Evolutionary conservation across 1,139 yeast species (phyloP).

Genomic region (Fermentozyma sake): DNA sequence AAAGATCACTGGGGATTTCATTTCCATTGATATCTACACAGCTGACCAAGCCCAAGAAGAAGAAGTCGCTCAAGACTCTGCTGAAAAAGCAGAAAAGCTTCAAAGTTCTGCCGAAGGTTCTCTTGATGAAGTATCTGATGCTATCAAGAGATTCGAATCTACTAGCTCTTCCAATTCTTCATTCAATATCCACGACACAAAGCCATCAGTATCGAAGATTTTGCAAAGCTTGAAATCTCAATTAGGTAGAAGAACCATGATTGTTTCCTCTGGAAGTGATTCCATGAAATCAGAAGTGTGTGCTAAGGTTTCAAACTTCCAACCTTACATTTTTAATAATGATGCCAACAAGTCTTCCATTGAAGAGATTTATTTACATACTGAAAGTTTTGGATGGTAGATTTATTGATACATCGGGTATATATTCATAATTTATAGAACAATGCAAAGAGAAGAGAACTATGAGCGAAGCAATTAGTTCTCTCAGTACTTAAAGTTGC

Average conservation of each 20-base stretch:
- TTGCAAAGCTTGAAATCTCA: slow-evolving; percentile 14
- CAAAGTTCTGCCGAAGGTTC: too few species aligned
- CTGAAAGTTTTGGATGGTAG: slow-evolving; percentile 63
- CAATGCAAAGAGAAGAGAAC: too few species aligned
- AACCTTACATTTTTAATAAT: slow-evolving; percentile 27
- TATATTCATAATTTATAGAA: too few species aligned
- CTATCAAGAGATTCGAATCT: slow-evolving; percentile 12
- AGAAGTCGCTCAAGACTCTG: background rate
- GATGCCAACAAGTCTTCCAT: slow-evolving; percentile 22
- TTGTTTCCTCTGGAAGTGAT: slow-evolving; percentile 51
- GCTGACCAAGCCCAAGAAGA: background rate
- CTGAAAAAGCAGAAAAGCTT: background rate
- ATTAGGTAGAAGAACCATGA: slow-evolving; percentile 37
- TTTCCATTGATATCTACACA: slow-evolving; percentile 27
- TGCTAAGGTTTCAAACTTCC: slow-evolving; percentile 36
- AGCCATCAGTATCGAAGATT: slow-evolving; percentile 29
- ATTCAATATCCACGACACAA: slow-evolving; percentile 20
- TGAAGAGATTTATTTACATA: slow-evolving; percentile 53
- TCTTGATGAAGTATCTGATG: too few species aligned
- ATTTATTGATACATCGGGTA: too few species aligned
- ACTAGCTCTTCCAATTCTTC: slow-evolving; percentile 5
- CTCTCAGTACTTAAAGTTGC: too few species aligned
- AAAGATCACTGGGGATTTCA: slow-evolving; percentile 18
- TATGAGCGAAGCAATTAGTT: too few species aligned
- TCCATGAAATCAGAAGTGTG: slow-evolving; percentile 43